Conservation (phyloP, 371 early-diverging fungal genomes). For the Mucor sp. region DNA sequence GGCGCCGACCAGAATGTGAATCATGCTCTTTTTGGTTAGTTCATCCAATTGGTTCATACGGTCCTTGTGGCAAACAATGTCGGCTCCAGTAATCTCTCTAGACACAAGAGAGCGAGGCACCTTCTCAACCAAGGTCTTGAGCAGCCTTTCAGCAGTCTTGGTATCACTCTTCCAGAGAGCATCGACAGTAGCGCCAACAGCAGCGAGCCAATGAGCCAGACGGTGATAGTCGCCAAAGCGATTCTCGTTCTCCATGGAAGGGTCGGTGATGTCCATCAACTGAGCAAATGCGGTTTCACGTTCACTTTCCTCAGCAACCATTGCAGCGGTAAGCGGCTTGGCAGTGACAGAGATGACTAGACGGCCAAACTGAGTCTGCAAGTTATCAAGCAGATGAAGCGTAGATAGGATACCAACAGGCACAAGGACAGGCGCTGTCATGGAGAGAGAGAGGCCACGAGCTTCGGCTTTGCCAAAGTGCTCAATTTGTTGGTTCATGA, state of each 20-base stretch:
- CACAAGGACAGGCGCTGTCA: conserved; percentile 33
- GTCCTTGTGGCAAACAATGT: conserved; percentile 18
- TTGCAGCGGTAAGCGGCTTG: conserved; percentile 13
- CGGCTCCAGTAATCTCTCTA: conserved; percentile 12
- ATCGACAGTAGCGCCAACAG: conserved; percentile 40
- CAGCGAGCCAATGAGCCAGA: conserved; percentile 40
- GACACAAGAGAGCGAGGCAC: conserved; percentile 28
- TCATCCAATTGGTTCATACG: conserved; percentile 29
- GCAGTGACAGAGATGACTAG: conserved; percentile 36
- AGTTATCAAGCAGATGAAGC: conserved; percentile 37
- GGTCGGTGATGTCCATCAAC: conserved; percentile 28
- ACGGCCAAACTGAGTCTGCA: conserved; percentile 42
- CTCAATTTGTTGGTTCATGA: conserved; percentile 31
- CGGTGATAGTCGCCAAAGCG: conserved; percentile 22
- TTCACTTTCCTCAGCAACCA: conserved; percentile 20
- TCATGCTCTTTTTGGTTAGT: conserved; percentile 22
- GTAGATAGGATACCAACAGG: conserved; percentile 35
- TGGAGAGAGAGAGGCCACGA: conserved; percentile 26
- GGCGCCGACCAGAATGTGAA: conserved; percentile 25
- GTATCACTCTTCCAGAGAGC: conserved; percentile 39
- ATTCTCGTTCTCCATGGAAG: conserved; percentile 6
- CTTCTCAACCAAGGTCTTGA: conserved; percentile 10
- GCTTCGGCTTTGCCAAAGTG: conserved; percentile 16
- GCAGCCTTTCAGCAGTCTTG: conserved; percentile 21
- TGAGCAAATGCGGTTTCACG: conserved; percentile 31